Evolutionary conservation across 2,329 filamentous ascomycete genomes (phyloP), one percentile per base, ranked within the genome.

Genomic region (Nigrograna mackinnonii): DNA sequence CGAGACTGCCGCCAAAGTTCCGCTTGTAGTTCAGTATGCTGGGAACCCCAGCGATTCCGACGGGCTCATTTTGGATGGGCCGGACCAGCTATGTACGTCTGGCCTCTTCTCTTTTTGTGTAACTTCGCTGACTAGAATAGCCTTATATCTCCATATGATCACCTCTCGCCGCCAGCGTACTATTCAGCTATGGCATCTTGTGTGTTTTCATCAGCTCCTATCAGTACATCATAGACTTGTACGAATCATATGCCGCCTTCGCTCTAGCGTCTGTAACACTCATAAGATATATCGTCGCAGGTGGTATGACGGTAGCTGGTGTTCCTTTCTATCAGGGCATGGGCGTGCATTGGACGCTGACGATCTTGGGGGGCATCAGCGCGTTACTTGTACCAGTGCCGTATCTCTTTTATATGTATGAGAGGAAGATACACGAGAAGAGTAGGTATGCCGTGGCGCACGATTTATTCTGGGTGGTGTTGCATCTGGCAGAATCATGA

Each of bases 141-240:
- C 37, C 60, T 0, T 57, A 39, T 4, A 73, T 80, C 18, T 75
- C 72, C 6, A 72, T 76, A 50, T 82, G 78, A 77, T 75, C 71
- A 14, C 74, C 75, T 0, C 67, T 82, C 3, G 59, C 62, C 2
- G 77, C 78, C 1, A 76, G 70, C n/a, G 70, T 75, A 1, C 49
- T 80, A 1, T 79, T 82, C 52, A 79, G 79, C 5, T 74, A 73
- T 47, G 77, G 75, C 1, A 69, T 75, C 21, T 69, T 76, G 7
- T 71, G 69, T 35, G 66, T 79, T 9, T 79, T 78, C 55, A 72
- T 79, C 47, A 69, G 65, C 37, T 70, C 65, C 7, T 79, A 79
- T 44, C 64, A 79, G 66, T 83, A 83, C 54, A 76, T 83, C 39
- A 82, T 83, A 43, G 79, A 83, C 50, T 70, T 69, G 7, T 83